Evolutionary conservation across 108 stramenopile genomes (phyloP).

Genomic region (Cyclostephanos tholiformis): DNA sequence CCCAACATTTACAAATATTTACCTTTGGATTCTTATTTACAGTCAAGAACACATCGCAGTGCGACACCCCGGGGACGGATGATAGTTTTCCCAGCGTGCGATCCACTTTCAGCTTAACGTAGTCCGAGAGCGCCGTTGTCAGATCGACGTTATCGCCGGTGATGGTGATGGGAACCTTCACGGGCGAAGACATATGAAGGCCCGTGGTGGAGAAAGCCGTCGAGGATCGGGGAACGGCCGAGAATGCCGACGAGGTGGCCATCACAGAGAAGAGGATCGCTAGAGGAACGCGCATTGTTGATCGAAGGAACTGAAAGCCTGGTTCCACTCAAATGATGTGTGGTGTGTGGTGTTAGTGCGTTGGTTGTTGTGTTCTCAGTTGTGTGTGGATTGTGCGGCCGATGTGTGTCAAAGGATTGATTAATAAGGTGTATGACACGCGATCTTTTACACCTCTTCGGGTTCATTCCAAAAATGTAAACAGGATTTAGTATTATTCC

Average conservation of each 20-base stretch:
- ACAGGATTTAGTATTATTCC: too few species aligned
- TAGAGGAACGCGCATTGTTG: slow-evolving; percentile 32
- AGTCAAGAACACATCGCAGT: slow-evolving; percentile 81
- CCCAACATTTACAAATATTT: slow-evolving; percentile 16
- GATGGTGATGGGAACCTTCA: slow-evolving; percentile 66
- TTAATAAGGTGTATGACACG: too few species aligned
- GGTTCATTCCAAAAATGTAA: too few species aligned
- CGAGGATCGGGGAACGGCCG: slow-evolving; percentile 23
- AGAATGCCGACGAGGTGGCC: slow-evolving; percentile 38
- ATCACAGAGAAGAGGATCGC: slow-evolving; percentile 29
- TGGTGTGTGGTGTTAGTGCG: too few species aligned
- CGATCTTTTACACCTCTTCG: too few species aligned
- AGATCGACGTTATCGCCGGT: slow-evolving; percentile 88
- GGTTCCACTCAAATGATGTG: neutral
- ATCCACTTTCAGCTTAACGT: slow-evolving; percentile 79
- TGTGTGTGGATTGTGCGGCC: too few species aligned
- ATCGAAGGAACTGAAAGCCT: neutral
- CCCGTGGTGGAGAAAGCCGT: slow-evolving; percentile 12
- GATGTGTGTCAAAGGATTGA: too few species aligned
- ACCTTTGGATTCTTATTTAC: slow-evolving; percentile 90
- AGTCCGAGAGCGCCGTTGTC: slow-evolving; percentile 74
- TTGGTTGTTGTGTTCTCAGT: too few species aligned
- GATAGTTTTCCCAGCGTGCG: slow-evolving; percentile 72
- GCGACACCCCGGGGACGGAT: slow-evolving; percentile 56
- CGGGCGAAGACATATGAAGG: slow-evolving; percentile 53